Evolutionary conservation across 106 monocot genomes (phyloP), one percentile per base, ranked within the genome.

Genomic region (Iris macrosiphon): DNA sequence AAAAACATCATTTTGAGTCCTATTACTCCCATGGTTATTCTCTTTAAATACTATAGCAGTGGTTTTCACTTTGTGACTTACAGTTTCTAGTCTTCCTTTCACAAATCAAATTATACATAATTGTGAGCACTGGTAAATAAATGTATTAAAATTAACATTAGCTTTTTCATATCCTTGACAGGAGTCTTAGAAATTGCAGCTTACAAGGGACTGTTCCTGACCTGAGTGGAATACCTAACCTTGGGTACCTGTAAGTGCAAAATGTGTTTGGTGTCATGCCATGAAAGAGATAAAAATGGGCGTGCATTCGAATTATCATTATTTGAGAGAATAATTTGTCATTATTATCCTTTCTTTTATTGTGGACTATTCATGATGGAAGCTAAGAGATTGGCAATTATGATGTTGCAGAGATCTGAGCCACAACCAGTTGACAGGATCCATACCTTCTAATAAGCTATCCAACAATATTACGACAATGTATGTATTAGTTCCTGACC

Each of bases 141-240:
- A n/a, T n/a, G n/a, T n/a, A n/a, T n/a, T n/a, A n/a, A n/a, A n/a
- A n/a, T n/a, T n/a, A n/a, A n/a, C n/a, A n/a, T n/a, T n/a, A n/a
- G n/a, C n/a, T n/a, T n/a, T n/a, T n/a, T n/a, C n/a, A n/a, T n/a
- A n/a, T n/a, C n/a, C n/a, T 57, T 37, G 49, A 16, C 78, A 91
- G 90, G 85, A 85, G 84, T 60, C 69, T 91, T 34, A 77, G 90
- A 55, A 91, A 91, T 59, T 91, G 90, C 57, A 70, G 59, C 31
- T 59, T 91, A 48, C 72, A 67, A 78, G 90, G 90, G 67, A 3
- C 56, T 66, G 49, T 81, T 48, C 90, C 84, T 69, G 90, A 91
- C 56, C 30, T 91, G 4, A 91, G 84, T 61, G 29, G 30, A 11
- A 75, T 85, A 58, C 67, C 75, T 49, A 37, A 75, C 59, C 81